Base-by-base conservation (phyloP, 1,284 basidiomycete genomes). In the Melampsora americana region DNA sequence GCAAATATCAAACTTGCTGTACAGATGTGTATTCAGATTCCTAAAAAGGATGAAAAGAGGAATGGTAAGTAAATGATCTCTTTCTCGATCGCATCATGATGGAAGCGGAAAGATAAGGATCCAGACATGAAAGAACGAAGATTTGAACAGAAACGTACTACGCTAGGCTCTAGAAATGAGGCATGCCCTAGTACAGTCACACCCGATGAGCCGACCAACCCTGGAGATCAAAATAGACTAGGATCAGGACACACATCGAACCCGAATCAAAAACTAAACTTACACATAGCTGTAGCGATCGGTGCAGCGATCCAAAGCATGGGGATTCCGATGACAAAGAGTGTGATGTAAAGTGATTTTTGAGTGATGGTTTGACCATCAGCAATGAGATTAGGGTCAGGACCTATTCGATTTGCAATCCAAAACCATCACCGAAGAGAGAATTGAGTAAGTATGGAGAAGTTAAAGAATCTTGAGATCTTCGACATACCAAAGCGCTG, bases 131-230 rank as follows among this genome's bases (percentile, higher is more conserved):
- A 61, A 23, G 56, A 62, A 35, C 46, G 20, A 11, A n/a, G n/a
- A 18, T 11, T 5, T 20, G 14, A 66, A 79, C 94, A 95, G 83
- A 94, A 92, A 85, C 90, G 92, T 83, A 92, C 91, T 77, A 95
- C 88, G 26, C 92, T 92, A 12, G 92, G 92, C 83, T 95, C 92
- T 78, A 94, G 88, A 78, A 94, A 81, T 75, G 86, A 87, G 1
- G 92, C 92, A 81, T 95, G 92, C 2, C 86, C 88, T 77, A 94
- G 85, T 80, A 95, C 83, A 68, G 80, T 78, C 30, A 84, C 78
- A 5, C 81, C 80, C 20, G 80, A 81, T 68, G 80, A 81, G 18
- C 84, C 83, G 28, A 84, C 81, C 50, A 84, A 78, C 83, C 83
- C 84, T 78, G 83, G 77, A 67, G 12, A 79, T 77, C 3, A 9